Conservation (phyloP, 176 grass and related monocot species). For the Rhynchospora tenuis region DNA sequence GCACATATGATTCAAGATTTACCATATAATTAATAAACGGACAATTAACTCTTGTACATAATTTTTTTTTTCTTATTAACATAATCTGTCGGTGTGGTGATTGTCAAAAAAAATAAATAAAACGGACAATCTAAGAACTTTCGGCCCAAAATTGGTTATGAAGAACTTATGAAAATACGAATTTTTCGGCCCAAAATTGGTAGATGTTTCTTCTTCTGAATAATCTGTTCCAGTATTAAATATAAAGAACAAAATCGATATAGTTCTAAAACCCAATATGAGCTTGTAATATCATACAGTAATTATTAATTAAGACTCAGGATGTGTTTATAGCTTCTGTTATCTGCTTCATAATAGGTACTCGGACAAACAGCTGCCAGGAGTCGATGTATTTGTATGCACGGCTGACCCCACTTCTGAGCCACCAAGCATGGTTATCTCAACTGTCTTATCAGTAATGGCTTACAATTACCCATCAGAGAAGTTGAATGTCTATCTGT, state of each 20-base stretch:
- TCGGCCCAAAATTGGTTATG: too few species aligned
- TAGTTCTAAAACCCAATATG: neutral
- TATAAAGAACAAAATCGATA: neutral
- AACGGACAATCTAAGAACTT: too few species aligned
- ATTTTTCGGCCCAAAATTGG: too few species aligned
- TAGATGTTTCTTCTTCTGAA: too few species aligned
- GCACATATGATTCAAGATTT: too few species aligned
- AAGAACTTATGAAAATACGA: too few species aligned
- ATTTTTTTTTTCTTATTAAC: too few species aligned
- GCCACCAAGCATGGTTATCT: conserved; percentile 62
- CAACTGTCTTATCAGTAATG: conserved; percentile 68
- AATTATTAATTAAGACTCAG: neutral
- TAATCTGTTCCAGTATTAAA: neutral
- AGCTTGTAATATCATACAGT: neutral
- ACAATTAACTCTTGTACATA: too few species aligned
- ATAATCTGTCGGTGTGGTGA: too few species aligned
- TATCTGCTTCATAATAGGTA: conserved; percentile 24
- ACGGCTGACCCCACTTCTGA: conserved; percentile 54
- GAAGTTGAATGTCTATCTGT: conserved; percentile 67
- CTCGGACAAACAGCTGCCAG: conserved; percentile 28
- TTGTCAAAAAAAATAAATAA: too few species aligned
- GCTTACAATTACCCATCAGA: conserved; percentile 63
- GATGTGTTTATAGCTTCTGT: neutral
- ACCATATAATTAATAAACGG: too few species aligned
- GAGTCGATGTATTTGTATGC: conserved; percentile 75